Evolutionary conservation across 768 basidiomycete genomes (phyloP).

Genomic region (Pleurotus ostreatus): DNA sequence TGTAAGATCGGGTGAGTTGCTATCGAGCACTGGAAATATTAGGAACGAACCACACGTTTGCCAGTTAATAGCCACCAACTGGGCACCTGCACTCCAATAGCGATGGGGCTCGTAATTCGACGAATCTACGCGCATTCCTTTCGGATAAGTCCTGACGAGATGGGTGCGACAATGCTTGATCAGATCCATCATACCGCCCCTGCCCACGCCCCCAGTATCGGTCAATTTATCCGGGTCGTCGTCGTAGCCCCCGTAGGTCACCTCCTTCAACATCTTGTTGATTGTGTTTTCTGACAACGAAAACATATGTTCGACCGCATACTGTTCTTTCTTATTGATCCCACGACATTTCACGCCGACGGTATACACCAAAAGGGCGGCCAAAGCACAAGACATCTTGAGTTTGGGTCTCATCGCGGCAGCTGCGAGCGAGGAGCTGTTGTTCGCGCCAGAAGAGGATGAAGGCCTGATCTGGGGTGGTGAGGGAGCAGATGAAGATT

Average conservation of each 20-base stretch:
- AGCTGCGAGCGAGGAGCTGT: background rate
- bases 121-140: conserved; percentile 76
- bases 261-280: conserved; percentile 70
- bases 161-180: conserved; percentile 90
- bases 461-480: too few species aligned
- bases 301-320: conserved; percentile 86
- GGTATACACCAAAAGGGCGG: conserved; percentile 87
- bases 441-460: background rate
- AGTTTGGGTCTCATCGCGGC: background rate
- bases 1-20: conserved; percentile 20
- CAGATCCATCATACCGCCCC: conserved; percentile 53
- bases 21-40: conserved; percentile 8
- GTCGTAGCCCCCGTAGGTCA: conserved; percentile 1
- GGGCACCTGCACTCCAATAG: conserved; percentile 88
- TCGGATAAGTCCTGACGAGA: conserved; percentile 85
- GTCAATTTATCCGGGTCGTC: background rate
- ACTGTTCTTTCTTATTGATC: conserved; percentile 84
- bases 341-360: conserved; percentile 94
- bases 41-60: conserved; percentile 78
- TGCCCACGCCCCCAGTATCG: conserved; percentile 4
- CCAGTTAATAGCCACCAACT: conserved; percentile 95
- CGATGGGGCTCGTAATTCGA: conserved; percentile 90
- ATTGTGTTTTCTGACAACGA: conserved; percentile 85
- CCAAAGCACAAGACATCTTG: conserved; percentile 39
- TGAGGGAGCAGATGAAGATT: conserved; percentile 19